A percentile compares a stretch with the other conserved stretches of the same genome.
Conservation (phyloP, 768 basidiomycete species). For the Coprinellus micaceus region DNA sequence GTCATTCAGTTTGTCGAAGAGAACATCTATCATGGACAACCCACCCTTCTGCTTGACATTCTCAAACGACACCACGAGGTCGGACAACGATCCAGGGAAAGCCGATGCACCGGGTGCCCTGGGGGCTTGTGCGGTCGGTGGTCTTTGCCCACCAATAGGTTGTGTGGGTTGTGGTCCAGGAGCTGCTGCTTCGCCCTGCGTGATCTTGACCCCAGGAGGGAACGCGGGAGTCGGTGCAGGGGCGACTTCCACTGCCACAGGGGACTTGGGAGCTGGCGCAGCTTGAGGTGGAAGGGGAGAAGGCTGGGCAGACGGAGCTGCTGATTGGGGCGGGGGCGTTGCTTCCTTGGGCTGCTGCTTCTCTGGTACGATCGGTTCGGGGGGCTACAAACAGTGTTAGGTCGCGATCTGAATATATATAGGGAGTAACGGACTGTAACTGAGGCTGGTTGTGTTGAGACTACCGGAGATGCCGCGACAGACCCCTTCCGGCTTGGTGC, state of each 20-base stretch:
- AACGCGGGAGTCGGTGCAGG: constrained; percentile 56
- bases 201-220: constrained; percentile 66
- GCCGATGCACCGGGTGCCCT: constrained; percentile 32
- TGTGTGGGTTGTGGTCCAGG: constrained; percentile 23
- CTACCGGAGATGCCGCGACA: constrained; percentile 42
- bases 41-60: constrained; percentile 93
- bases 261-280: constrained; percentile 22
- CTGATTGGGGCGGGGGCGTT: not conserved
- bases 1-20: not conserved
- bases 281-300: constrained; percentile 19
- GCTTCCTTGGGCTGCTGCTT: not conserved
- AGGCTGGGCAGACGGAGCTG: not conserved
- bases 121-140: constrained; percentile 42
- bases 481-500: constrained; percentile 44
- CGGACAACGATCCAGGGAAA: constrained; percentile 84
- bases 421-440: constrained; percentile 33
- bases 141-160: constrained; percentile 43
- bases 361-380: not conserved
- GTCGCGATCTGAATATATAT: not conserved
- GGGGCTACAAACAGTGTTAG: not conserved
- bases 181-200: constrained; percentile 36
- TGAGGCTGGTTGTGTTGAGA: constrained; percentile 39
- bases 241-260: constrained; percentile 33
- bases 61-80: constrained; percentile 93
- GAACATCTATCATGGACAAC: constrained; percentile 8